These are phyloP conservation scores for Neoboletus magnificus DNA, from an alignment of 768 basidiomycete genomes.

Conservation along the genomic window DNA sequence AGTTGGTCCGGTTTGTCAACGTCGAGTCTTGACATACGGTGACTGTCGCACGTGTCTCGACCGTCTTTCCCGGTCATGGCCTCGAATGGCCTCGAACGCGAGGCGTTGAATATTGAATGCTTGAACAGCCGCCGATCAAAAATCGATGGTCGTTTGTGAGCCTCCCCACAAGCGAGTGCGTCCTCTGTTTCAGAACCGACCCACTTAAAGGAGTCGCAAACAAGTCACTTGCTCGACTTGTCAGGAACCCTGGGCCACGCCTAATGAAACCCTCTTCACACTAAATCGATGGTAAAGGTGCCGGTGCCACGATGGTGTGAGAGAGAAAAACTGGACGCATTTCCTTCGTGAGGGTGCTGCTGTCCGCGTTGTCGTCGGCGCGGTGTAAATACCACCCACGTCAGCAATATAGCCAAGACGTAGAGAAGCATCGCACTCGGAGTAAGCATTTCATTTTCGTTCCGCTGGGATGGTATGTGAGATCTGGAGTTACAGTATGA, in stretches of 20 bases:
- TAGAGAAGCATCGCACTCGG: background rate
- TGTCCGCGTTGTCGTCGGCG: background rate
- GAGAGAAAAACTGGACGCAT: background rate
- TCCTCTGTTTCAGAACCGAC: background rate
- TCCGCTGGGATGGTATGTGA: background rate
- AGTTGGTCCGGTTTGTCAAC: too few species aligned
- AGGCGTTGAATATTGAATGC: background rate
- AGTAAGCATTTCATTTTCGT: background rate
- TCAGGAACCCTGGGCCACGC: background rate
- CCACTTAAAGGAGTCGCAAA: background rate
- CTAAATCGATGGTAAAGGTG: background rate
- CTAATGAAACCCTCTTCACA: background rate
- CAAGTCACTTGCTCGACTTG: background rate
- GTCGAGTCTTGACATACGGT: too few species aligned
- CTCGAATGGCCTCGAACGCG: background rate
- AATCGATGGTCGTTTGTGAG: background rate
- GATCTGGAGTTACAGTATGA: background rate
- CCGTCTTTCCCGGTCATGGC: too few species aligned
- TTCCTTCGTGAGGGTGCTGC: background rate
- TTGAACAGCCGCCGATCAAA: background rate
- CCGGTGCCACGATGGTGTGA: background rate
- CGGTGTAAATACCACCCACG: too few species aligned
- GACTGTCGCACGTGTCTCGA: too few species aligned
- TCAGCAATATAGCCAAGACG: background rate
- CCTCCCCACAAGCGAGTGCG: background rate